Percentiles rank a stretch among this genome's conserved stretches.
phyloP scores from a whole-genome alignment of 495 filamentous ascomycete species.

The Neurospora hispaniola region DNA sequence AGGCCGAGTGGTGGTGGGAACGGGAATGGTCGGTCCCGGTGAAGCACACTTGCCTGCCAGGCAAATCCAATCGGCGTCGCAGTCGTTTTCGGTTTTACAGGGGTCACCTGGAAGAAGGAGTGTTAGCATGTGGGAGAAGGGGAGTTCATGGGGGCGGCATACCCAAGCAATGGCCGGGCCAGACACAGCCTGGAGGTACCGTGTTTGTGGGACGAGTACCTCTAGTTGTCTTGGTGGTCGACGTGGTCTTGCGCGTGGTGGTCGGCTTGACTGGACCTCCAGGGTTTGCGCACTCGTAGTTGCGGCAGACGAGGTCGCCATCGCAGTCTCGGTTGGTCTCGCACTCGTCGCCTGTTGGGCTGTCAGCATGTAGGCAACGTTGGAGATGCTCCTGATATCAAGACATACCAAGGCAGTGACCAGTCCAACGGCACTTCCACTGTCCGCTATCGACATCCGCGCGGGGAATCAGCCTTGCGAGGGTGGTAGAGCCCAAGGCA shows the following conservation, averaged over 20 bases:
- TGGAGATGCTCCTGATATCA: not conserved
- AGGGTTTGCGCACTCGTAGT: constrained; percentile 7
- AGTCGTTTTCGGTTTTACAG: constrained; percentile 16
- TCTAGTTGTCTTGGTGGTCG: constrained; percentile 1
- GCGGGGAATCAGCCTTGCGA: not conserved
- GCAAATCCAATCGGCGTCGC: constrained; percentile 13
- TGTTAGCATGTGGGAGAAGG: not conserved
- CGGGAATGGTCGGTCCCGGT: not conserved
- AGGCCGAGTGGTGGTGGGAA: not conserved
- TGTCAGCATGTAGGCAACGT: not conserved
- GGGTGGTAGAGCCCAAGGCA: not conserved
- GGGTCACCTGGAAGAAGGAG: constrained; percentile 1
- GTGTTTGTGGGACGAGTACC: not conserved
- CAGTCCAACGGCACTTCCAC: constrained; percentile 13
- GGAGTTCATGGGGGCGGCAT: not conserved
- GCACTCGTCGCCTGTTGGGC: constrained; percentile 11
- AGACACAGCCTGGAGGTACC: constrained; percentile 3
- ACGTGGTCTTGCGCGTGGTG: constrained; percentile 1
- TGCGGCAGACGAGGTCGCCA: constrained; percentile 10
- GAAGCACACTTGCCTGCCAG: constrained; percentile 4
- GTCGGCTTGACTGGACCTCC: not conserved
- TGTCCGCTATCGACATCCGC: not conserved
- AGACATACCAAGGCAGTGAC: constrained; percentile 17
- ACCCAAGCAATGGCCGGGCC: constrained; percentile 12
- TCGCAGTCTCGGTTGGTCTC: constrained; percentile 14